Base-by-base conservation (phyloP, 1,284 basidiomycete species). In the Microbotryum lychnidis-dioicae region DNA sequence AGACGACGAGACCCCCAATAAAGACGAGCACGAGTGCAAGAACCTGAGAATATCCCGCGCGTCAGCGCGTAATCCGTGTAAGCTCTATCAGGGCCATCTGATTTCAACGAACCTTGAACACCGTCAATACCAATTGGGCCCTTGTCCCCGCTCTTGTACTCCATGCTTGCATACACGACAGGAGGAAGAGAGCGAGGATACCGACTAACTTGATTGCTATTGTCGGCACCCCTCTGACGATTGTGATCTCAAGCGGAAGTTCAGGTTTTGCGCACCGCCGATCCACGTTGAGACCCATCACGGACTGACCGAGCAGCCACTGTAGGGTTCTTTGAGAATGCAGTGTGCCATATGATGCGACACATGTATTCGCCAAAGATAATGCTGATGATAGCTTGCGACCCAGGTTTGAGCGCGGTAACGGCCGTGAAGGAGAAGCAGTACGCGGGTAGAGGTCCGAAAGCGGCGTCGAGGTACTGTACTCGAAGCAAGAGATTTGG, bases 401-500 rank as follows among this genome's bases (percentile, higher is more conserved):
- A 76, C 1, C 81, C 90, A 68, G 91, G 75, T 50, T 74, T 73
- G 21, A 78, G 70, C 1, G 75, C 74, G 0, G 74, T 73, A 9
- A 77, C 70, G 1, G 75, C 75, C 0, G 73, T 75, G 71, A 74
- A 76, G 1, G 72, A 71, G 61, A 74, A 77, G 12, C 75, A 69
- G 87, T 76, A 90, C 86, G 57, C 60, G 8, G 48, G 63, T 42
- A 62, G 4, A 0, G 61, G 69, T 0, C 70, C 68, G 2, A 74
- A 71, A 0, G 97, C 80, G 6, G 89, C 89, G 50, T 87, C 86
- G 47, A 97, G 92, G 2, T 69, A 69, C 53, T 64, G 88, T 84
- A 33, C 89, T 88, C 89, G 89, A 93, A 46, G 90, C 84, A 75
- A 87, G 92, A 9, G 93, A 80, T 73, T n/a, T n/a, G n/a, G 87